A percentile compares a stretch with the other conserved stretches of the same genome.
Conservation (phyloP, 108 stramenopile species). For the Fistulifera pelliculosa region DNA sequence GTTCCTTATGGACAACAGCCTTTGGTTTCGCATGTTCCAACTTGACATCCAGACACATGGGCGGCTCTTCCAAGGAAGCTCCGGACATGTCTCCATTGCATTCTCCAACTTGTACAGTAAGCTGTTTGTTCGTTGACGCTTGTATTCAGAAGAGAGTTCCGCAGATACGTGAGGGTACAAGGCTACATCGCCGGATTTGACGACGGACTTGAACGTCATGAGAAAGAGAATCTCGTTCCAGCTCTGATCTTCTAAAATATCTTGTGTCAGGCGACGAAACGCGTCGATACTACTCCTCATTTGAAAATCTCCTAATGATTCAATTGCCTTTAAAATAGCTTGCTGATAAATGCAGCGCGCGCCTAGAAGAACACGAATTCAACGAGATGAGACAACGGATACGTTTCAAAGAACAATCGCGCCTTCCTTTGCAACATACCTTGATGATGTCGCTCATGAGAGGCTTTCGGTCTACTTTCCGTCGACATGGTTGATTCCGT, state of each 20-base stretch:
- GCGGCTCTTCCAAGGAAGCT: neutral
- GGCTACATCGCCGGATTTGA: slow-evolving; percentile 18
- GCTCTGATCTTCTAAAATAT: slow-evolving; percentile 4
- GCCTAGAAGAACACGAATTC: too few species aligned
- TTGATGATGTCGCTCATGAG: too few species aligned
- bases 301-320: slow-evolving; percentile 20
- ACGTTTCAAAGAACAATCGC: too few species aligned
- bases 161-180: slow-evolving; percentile 5
- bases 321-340: slow-evolving; percentile 22
- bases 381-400: too few species aligned
- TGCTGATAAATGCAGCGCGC: slow-evolving; percentile 8
- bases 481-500: too few species aligned
- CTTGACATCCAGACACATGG: neutral
- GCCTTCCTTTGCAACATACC: too few species aligned
- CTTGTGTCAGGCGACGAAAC: slow-evolving; percentile 9
- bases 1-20: slow-evolving; percentile 1
- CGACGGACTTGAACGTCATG: slow-evolving; percentile 18
- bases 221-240: slow-evolving; percentile 28
- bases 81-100: neutral
- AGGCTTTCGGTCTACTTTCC: too few species aligned
- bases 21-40: neutral
- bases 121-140: slow-evolving; percentile 6
- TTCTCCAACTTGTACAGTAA: neutral
- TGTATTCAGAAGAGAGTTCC: slow-evolving; percentile 18
- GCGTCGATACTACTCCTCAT: slow-evolving; percentile 21